phyloP scores from a whole-genome alignment of 768 basidiomycete species.

The Melanogaster broomeanus region DNA sequence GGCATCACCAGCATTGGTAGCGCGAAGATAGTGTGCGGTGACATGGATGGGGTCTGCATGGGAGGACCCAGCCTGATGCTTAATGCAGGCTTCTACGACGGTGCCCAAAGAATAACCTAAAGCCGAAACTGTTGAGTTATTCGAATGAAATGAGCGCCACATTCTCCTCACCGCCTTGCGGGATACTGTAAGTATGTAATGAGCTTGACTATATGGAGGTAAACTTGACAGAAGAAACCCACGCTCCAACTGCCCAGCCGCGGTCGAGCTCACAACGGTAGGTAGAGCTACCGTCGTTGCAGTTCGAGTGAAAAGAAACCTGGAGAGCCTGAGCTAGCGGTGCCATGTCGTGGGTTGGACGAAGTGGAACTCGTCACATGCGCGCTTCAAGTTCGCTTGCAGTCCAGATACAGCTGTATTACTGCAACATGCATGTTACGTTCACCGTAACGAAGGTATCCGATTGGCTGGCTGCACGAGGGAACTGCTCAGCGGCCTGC shows the following conservation, averaged over 20 bases:
- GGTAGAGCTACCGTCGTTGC: slow-evolving; percentile 19
- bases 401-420: no score
- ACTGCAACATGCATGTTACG: no score
- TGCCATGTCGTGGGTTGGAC: no score
- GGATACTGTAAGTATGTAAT: slow-evolving; percentile 36
- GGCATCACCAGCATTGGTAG: slow-evolving; percentile 42
- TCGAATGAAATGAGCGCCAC: background rate
- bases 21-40: slow-evolving; percentile 57
- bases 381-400: no score
- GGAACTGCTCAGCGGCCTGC: no score
- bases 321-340: slow-evolving; percentile 24
- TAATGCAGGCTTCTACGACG: slow-evolving; percentile 54
- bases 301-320: slow-evolving; percentile 14
- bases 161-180: slow-evolving; percentile 51
- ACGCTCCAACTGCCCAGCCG: slow-evolving; percentile 49
- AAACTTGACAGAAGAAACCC: slow-evolving; percentile 18
- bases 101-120: slow-evolving; percentile 62
- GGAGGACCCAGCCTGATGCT: slow-evolving; percentile 45
- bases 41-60: slow-evolving; percentile 63
- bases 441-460: no score
- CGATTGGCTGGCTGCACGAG: no score
- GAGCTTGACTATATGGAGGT: slow-evolving; percentile 2
- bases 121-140: background rate
- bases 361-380: no score
- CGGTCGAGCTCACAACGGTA: slow-evolving; percentile 41